A percentile compares a stretch with the other conserved stretches of the same genome.
These are phyloP conservation scores for Ustilago crameri DNA, from an alignment of 1,284 basidiomycete genomes.

Conservation along the genomic window DNA sequence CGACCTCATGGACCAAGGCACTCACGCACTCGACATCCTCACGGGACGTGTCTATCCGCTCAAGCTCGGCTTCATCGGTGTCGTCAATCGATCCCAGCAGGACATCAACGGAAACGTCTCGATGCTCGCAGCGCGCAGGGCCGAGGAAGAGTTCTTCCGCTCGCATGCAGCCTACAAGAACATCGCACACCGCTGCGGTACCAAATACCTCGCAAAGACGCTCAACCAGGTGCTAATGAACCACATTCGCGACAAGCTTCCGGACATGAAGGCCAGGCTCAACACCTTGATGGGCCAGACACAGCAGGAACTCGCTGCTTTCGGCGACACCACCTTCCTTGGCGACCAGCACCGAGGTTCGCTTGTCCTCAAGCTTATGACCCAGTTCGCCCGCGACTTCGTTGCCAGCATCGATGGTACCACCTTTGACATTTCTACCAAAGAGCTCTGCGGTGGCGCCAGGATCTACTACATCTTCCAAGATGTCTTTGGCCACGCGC, in stretches of 20 bases:
- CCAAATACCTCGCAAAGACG: conserved; percentile 91
- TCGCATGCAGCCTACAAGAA: conserved; percentile 92
- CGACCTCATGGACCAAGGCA: conserved; percentile 98
- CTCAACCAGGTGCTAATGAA: conserved; percentile 95
- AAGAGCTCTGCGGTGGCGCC: conserved; percentile 97
- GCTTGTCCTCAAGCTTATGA: conserved; percentile 82
- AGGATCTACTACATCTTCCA: conserved; percentile 99
- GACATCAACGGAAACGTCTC: conserved; percentile 92
- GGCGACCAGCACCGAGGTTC: conserved; percentile 86
- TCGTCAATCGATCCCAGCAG: conserved; percentile 96
- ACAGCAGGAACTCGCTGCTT: conserved; percentile 95
- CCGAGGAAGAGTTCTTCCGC: conserved; percentile 91
- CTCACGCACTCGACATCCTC: conserved; percentile 94
- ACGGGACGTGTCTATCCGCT: conserved; percentile 96
- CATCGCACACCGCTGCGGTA: conserved; percentile 96
- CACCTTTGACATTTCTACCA: conserved; percentile 95
- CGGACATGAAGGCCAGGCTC: conserved; percentile 98
- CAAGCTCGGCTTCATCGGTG: conserved; percentile 96
- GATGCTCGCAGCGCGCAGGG: conserved; percentile 83
- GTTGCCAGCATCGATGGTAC: conserved; percentile 97
- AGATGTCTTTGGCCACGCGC: conserved; percentile 93
- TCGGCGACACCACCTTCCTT: conserved; percentile 91
- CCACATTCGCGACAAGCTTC: conserved; percentile 97
- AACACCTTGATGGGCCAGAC: conserved; percentile 99
- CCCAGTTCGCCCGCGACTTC: conserved; percentile 97